phyloP scores from a whole-genome alignment of 163 green algal species.

The Chlorella variabilis region DNA sequence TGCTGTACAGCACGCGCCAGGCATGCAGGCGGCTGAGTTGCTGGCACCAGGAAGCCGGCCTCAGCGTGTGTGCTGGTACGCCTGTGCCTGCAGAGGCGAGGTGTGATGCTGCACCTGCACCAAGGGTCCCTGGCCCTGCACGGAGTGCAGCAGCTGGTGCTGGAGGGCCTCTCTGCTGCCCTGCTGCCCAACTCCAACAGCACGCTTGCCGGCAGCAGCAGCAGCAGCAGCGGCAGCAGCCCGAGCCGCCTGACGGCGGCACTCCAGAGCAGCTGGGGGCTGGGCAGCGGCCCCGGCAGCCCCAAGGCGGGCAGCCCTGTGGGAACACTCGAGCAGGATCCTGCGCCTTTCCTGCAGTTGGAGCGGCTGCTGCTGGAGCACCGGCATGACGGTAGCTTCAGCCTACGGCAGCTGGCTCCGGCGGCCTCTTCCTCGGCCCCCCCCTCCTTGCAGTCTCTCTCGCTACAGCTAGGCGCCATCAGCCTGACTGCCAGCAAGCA shows the following conservation, averaged over 20 bases:
- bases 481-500: not conserved
- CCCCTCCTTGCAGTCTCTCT: not conserved
- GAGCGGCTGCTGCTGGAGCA: slow-evolving; percentile 22
- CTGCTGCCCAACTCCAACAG: not conserved
- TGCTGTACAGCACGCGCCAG: too few relatives aligned
- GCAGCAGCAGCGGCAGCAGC: not conserved
- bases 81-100: slow-evolving; percentile 2
- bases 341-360: not conserved
- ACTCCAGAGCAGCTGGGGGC: not conserved
- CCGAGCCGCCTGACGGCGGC: not conserved
- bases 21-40: too few relatives aligned
- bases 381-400: slow-evolving; percentile 21
- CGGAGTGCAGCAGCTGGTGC: slow-evolving; percentile 9
- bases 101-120: not conserved
- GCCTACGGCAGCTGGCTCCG: not conserved
- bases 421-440: too few relatives aligned
- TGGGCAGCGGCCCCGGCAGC: not conserved
- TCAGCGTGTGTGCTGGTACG: too few relatives aligned
- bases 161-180: not conserved
- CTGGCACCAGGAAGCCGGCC: too few relatives aligned
- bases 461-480: not conserved
- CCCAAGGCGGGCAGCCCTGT: not conserved
- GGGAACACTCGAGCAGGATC: not conserved
- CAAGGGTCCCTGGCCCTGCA: not conserved
- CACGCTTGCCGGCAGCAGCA: not conserved